These are phyloP conservation scores for Sugiyamaella marilandica DNA, from an alignment of 805 yeast genomes.

Conservation along the genomic window DNA sequence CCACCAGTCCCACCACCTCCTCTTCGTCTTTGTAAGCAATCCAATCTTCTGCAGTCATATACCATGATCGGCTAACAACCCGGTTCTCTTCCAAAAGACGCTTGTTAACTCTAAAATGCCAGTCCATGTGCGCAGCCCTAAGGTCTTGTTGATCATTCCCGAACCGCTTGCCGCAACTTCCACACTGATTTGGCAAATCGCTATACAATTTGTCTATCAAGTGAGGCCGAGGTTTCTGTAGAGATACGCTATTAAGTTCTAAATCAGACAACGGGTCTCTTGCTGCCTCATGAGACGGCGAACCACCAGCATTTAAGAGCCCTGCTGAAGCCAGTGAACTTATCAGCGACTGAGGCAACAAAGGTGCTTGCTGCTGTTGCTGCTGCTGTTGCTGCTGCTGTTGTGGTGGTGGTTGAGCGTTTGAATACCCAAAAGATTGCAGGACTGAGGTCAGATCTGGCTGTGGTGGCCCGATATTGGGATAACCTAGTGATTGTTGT, in stretches of 20 bases:
- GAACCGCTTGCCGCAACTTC: slow-evolving; percentile 86
- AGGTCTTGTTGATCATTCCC: slow-evolving; percentile 46
- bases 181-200: slow-evolving; percentile 73
- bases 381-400: slow-evolving; percentile 3
- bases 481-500: no score
- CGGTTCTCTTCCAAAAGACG: slow-evolving; percentile 48
- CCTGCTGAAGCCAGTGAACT: slow-evolving; percentile 29
- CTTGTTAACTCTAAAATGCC: slow-evolving; percentile 93
- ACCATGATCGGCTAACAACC: slow-evolving; percentile 77
- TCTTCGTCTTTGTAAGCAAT: slow-evolving; percentile 60
- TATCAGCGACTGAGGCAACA: slow-evolving; percentile 15
- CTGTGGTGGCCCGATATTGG: background rate
- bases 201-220: slow-evolving; percentile 44
- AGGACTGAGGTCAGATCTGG: background rate
- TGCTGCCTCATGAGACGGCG: background rate
- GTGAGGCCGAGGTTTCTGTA: slow-evolving; percentile 30
- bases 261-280: slow-evolving; percentile 18
- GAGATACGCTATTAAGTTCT: slow-evolving; percentile 31
- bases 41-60: slow-evolving; percentile 68
- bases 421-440: background rate
- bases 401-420: slow-evolving; percentile 1
- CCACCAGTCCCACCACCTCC: slow-evolving; percentile 45
- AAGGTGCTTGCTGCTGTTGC: background rate
- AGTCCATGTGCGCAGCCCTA: slow-evolving; percentile 74
- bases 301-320: slow-evolving; percentile 15